Percentiles rank a stretch among this genome's conserved stretches.
Conservation (phyloP, 345 rosid genomes). For the Abelmoschus esculentus region DNA sequence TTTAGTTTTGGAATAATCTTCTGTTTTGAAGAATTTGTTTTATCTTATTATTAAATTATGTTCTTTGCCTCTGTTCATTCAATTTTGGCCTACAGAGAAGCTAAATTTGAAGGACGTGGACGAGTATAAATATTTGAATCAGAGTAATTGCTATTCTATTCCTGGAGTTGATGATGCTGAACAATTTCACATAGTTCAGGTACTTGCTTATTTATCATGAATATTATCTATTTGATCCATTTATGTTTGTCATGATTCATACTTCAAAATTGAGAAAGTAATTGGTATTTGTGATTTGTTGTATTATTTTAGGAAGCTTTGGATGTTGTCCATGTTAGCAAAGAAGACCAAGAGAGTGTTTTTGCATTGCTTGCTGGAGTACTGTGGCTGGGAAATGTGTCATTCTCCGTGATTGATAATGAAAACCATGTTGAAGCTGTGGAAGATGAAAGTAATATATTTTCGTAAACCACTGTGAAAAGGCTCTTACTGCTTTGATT, state of each 20-base stretch:
- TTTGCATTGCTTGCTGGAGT: slow-evolving; percentile 97
- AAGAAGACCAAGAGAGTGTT: slow-evolving; percentile 91
- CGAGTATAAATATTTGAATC: slow-evolving; percentile 78
- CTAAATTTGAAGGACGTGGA: slow-evolving; percentile 64
- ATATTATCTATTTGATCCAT: neutral
- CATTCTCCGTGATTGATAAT: slow-evolving; percentile 69
- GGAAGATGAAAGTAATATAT: slow-evolving; percentile 71
- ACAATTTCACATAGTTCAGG: slow-evolving; percentile 59
- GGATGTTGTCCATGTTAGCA: slow-evolving; percentile 88
- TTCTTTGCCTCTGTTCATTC: slow-evolving; percentile 3
- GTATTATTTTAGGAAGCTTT: slow-evolving; percentile 72
- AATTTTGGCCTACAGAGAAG: slow-evolving; percentile 50
- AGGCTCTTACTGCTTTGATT: neutral
- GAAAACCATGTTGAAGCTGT: slow-evolving; percentile 90
- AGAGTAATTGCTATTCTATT: slow-evolving; percentile 76
- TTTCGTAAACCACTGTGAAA: slow-evolving; percentile 1
- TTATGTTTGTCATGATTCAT: slow-evolving; percentile 5
- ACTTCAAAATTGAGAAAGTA: slow-evolving; percentile 4
- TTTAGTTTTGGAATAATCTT: neutral
- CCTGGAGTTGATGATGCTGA: slow-evolving; percentile 82
- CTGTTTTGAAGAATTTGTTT: slow-evolving; percentile 6
- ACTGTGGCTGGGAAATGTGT: slow-evolving; percentile 90
- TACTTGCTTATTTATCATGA: slow-evolving; percentile 21
- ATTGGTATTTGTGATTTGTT: slow-evolving; percentile 8
- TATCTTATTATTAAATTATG: neutral